Evolutionary conservation across 164 flowering plant genomes (phyloP).

Genomic region (Annona cherimola): DNA sequence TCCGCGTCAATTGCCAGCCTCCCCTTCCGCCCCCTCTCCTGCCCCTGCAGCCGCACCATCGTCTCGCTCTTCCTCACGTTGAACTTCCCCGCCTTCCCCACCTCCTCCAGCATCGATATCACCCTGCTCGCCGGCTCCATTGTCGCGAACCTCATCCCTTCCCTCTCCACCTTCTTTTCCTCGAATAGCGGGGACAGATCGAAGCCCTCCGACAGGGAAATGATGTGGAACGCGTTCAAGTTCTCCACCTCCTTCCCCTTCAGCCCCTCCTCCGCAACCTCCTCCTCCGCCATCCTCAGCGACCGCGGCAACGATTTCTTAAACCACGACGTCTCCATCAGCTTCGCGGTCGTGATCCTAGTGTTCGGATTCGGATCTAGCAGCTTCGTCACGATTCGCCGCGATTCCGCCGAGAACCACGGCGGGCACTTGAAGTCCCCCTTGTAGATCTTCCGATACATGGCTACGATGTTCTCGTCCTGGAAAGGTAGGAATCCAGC

Average conservation of each 20-base stretch:
- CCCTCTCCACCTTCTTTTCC: conserved; percentile 38
- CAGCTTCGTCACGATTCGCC: conserved; percentile 34
- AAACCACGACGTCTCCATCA: conserved; percentile 51
- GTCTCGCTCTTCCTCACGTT: conserved; percentile 38
- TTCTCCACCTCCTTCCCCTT: conserved; percentile 25
- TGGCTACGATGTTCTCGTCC: conserved; percentile 45
- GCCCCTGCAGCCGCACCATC: conserved; percentile 37
- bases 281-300: not conserved
- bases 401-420: conserved; percentile 47
- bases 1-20: conserved; percentile 52
- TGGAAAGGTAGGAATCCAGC: conserved; percentile 55
- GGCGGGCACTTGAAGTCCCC: conserved; percentile 60
- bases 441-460: conserved; percentile 48
- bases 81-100: conserved; percentile 34
- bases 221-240: conserved; percentile 53
- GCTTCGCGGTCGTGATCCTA: conserved; percentile 33
- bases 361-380: conserved; percentile 46
- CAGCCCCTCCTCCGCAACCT: not conserved
- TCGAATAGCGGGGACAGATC: conserved; percentile 51
- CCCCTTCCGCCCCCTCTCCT: conserved; percentile 58
- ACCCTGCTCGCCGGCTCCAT: conserved; percentile 43
- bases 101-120: conserved; percentile 43
- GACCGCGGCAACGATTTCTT: conserved; percentile 30
- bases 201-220: conserved; percentile 46
- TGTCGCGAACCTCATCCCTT: conserved; percentile 44